Conservation (phyloP, 2,329 filamentous ascomycete genomes). For the Colletotrichum cuscutae region DNA sequence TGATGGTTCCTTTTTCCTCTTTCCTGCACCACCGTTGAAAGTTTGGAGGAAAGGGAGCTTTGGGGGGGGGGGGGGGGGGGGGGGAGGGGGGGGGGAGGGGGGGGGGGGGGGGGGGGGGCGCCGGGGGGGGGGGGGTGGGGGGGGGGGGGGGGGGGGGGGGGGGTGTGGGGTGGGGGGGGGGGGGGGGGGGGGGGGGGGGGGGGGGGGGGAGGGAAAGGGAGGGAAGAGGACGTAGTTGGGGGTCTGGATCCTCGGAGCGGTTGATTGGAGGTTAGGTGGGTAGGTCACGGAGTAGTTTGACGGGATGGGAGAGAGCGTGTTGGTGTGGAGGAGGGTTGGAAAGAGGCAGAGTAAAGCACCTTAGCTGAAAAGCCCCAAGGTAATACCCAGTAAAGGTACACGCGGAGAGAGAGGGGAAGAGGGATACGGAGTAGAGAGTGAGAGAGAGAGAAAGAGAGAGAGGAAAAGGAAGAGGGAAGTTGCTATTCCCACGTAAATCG, state of each 20-base stretch:
- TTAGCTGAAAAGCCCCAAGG: not conserved
- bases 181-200: not conserved
- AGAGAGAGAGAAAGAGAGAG: not conserved
- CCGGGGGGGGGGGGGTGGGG: too few relatives aligned
- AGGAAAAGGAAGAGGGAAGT: not conserved
- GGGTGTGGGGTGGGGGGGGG: too few relatives aligned
- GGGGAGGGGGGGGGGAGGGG: not conserved
- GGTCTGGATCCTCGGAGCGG: not conserved
- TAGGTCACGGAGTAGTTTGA: not conserved
- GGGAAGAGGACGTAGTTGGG: not conserved
- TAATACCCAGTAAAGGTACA: not conserved
- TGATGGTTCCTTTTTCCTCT: not conserved
- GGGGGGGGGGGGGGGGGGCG: not conserved
- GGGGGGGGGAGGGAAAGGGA: not conserved
- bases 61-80: not conserved
- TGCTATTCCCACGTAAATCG: slow-evolving; percentile 6
- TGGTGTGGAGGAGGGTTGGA: not conserved
- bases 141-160: too few relatives aligned
- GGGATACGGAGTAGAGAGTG: not conserved
- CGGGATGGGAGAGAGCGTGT: not conserved
- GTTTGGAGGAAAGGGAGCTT: not conserved
- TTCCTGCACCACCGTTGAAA: not conserved
- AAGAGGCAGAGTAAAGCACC: not conserved
- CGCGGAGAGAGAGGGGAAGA: not conserved
- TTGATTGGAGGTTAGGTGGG: not conserved